Base-by-base conservation (phyloP, 495 filamentous ascomycete genomes). In the Xylaria sp. region DNA sequence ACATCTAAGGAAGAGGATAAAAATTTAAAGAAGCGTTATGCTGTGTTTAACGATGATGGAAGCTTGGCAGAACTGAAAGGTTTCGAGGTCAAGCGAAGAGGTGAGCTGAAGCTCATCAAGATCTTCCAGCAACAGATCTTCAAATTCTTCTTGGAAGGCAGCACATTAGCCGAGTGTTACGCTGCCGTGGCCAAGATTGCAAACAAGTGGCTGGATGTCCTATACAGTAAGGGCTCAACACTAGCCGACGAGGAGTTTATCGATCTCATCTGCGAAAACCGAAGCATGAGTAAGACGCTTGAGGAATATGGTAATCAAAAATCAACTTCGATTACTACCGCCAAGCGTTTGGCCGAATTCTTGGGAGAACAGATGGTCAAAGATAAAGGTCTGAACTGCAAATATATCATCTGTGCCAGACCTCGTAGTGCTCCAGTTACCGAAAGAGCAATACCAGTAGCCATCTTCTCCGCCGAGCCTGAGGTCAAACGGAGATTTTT, bases 121-220 rank as follows among this genome's bases (percentile, higher is more conserved):
- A 99, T 97, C 75, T 99, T 99, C 82, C 96, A 99, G 81, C 92
- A 93, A 43, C 96, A 98, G 77, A 97, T 99, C 76, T 99, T 99
- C 89, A 97, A 96, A 78, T 98, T 98, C 84, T 99, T 99, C 82
- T 82, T 99, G 6, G 95, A 98, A 79, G 96, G 96, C 3, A 86
- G 85, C 31, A 97, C 93, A 2, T 82, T 99, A 63, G 82, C 87
- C 2, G 95, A 98, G 80, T 97, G 94, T 15, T 99, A 99, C 76
- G 90, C 86, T 33, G 88, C 94, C 3, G 97, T 98, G 9, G 95
- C 96, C 65, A 97, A 92, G 73, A 93, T 98, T n/a, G 96, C 97
- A 9, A 95, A 99, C 75, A 88, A 89, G 69, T 99, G 96, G 96
- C 82, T 99, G 19, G 97, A 99, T 78, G 95, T 99, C 33, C 85